Evolutionary conservation across 2,329 filamentous ascomycete genomes (phyloP).

Genomic region (Phialocephala sp.): DNA sequence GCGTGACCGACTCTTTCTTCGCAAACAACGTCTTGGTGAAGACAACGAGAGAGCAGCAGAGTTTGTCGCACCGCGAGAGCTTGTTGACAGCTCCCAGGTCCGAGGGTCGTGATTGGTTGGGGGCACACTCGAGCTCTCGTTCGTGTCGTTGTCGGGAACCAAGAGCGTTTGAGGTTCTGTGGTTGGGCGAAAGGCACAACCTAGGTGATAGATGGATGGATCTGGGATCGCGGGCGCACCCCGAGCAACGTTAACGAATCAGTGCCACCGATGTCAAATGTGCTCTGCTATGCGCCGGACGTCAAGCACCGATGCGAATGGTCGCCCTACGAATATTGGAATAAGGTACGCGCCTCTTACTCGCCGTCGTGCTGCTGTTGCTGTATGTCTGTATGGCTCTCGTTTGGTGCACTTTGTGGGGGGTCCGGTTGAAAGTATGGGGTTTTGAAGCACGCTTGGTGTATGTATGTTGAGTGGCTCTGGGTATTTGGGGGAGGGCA

Average conservation of each 20-base stretch:
- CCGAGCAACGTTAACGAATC: neutral
- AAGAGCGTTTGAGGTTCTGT: constrained; percentile 20
- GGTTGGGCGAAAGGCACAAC: constrained; percentile 10
- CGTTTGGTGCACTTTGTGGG: constrained; percentile 8
- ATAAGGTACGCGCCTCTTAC: constrained; percentile 9
- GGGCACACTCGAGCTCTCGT: constrained; percentile 14
- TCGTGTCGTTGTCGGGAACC: constrained; percentile 16
- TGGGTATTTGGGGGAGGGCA: constrained; percentile 4
- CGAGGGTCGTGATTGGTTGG: constrained; percentile 31
- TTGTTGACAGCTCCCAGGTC: constrained; percentile 31
- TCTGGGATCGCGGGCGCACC: neutral
- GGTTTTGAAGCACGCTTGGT: neutral
- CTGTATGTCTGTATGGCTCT: neutral
- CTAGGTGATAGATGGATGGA: constrained; percentile 14
- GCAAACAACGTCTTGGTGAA: neutral
- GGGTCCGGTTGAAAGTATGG: neutral
- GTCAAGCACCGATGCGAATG: neutral
- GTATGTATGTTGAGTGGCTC: neutral
- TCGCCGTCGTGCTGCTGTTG: neutral
- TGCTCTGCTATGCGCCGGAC: neutral
- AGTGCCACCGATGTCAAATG: neutral
- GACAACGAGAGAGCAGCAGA: neutral
- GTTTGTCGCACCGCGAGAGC: constrained; percentile 13
- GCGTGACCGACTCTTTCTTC: neutral
- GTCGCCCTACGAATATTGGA: neutral